Percentiles rank a stretch among this genome's conserved stretches.
Evolutionary conservation across 805 yeast genomes (phyloP).

Genomic region (Danielia reshetovae): DNA sequence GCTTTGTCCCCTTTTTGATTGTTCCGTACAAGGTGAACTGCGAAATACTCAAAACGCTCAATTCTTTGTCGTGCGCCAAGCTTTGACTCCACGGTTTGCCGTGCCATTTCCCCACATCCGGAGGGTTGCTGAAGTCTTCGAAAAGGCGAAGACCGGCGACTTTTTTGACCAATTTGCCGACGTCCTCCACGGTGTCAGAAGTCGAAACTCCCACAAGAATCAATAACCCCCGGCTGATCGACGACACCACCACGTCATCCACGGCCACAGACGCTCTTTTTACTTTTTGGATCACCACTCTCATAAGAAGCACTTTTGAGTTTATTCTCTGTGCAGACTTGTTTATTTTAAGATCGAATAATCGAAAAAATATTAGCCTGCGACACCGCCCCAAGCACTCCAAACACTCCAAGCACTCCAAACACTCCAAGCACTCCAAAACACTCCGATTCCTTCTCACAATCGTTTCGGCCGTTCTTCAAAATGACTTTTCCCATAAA

Average conservation of each 20-base stretch:
- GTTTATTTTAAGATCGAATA: too few species aligned
- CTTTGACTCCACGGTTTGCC: conserved; percentile 73
- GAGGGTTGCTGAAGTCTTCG: conserved; percentile 53
- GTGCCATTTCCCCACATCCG: conserved; percentile 36
- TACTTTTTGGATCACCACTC: conserved; percentile 86
- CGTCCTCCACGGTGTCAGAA: conserved; percentile 74
- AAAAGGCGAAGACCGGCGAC: conserved; percentile 64
- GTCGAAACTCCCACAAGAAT: conserved; percentile 80
- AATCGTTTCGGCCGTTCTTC: too few species aligned
- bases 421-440: too few species aligned
- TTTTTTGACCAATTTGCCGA: conserved; percentile 63
- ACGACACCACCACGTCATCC: conserved; percentile 62
- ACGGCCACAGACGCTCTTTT: conserved; percentile 88
- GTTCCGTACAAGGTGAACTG: conserved; percentile 89
- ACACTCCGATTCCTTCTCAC: too few species aligned
- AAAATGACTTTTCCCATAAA: too few species aligned
- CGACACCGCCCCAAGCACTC: too few species aligned
- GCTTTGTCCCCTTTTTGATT: conserved; percentile 87
- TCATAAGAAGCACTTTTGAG: too few species aligned
- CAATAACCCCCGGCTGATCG: conserved; percentile 73
- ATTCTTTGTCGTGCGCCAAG: conserved; percentile 58
- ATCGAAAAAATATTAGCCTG: too few species aligned
- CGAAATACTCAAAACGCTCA: conserved; percentile 80
- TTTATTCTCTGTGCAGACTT: too few species aligned
- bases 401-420: too few species aligned